phyloP scores from a whole-genome alignment of 305 asterid species.

The Ajuga reptans region DNA sequence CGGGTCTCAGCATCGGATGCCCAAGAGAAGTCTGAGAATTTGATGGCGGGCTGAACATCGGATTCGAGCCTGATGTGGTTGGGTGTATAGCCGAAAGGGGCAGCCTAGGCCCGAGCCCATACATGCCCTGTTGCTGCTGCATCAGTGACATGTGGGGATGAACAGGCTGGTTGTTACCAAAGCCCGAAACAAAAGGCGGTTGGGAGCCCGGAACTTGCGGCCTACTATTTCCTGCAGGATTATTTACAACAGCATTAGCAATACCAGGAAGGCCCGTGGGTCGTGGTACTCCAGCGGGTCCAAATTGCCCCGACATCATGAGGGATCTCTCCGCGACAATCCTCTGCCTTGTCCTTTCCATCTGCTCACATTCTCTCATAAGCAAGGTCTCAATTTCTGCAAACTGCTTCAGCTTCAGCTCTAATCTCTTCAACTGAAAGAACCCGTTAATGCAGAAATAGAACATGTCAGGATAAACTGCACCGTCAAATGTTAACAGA shows the following conservation, averaged over 20 bases:
- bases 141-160: constrained; percentile 59
- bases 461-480: constrained; percentile 9
- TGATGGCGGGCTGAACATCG: constrained; percentile 38
- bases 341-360: constrained; percentile 85
- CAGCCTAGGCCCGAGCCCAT: constrained; percentile 60
- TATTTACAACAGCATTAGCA: constrained; percentile 33
- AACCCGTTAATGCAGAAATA: not conserved
- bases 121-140: constrained; percentile 60
- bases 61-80: constrained; percentile 43
- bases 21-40: constrained; percentile 50
- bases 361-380: constrained; percentile 94
- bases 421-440: constrained; percentile 76
- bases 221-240: constrained; percentile 39
- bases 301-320: constrained; percentile 50
- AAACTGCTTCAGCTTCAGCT: constrained; percentile 85
- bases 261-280: constrained; percentile 41
- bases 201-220: constrained; percentile 47
- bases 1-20: constrained; percentile 59
- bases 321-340: constrained; percentile 50
- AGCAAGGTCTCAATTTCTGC: constrained; percentile 82
- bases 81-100: constrained; percentile 73
- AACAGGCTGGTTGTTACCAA: constrained; percentile 48
- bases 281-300: constrained; percentile 42
- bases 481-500: not conserved
- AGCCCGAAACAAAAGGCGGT: constrained; percentile 52